Evolutionary conservation across 768 basidiomycete species (phyloP).

Genomic region (Tulasnella sp.): DNA sequence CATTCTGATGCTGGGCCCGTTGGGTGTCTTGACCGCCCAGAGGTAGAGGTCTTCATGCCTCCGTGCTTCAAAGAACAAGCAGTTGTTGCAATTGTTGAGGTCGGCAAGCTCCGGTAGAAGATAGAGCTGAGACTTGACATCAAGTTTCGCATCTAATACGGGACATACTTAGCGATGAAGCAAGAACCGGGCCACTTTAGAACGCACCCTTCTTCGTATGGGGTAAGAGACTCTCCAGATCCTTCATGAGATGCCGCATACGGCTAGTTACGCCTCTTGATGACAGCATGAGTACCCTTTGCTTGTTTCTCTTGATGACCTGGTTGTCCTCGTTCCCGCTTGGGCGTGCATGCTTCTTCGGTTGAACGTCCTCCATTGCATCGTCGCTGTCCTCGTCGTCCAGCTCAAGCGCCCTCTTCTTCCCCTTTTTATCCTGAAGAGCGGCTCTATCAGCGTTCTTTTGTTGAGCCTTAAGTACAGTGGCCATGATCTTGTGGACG

Average conservation of each 20-base stretch:
- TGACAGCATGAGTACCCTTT: slow-evolving; percentile 83
- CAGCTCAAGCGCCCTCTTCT: slow-evolving; percentile 17
- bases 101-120: slow-evolving; percentile 94
- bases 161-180: not conserved
- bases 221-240: slow-evolving; percentile 78
- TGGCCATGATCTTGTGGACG: slow-evolving; percentile 6
- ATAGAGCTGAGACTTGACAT: slow-evolving; percentile 88
- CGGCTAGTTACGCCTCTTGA: slow-evolving; percentile 92
- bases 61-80: slow-evolving; percentile 93
- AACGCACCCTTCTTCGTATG: slow-evolving; percentile 89
- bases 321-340: not conserved
- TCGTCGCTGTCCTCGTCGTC: slow-evolving; percentile 27
- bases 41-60: slow-evolving; percentile 92
- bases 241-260: slow-evolving; percentile 96
- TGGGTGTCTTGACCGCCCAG: slow-evolving; percentile 95
- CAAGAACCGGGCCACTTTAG: not conserved
- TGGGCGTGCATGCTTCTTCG: not conserved
- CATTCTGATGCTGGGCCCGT: slow-evolving; percentile 93
- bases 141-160: slow-evolving; percentile 80
- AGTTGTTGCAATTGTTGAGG: slow-evolving; percentile 94
- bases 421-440: slow-evolving; percentile 26
- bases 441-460: slow-evolving; percentile 12
- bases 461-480: slow-evolving; percentile 15
- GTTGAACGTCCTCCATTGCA: slow-evolving; percentile 17
- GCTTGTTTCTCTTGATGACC: slow-evolving; percentile 76